Evolutionary conservation across 2,329 filamentous ascomycete genomes (phyloP).

Genomic region (Diaporthe batatas): DNA sequence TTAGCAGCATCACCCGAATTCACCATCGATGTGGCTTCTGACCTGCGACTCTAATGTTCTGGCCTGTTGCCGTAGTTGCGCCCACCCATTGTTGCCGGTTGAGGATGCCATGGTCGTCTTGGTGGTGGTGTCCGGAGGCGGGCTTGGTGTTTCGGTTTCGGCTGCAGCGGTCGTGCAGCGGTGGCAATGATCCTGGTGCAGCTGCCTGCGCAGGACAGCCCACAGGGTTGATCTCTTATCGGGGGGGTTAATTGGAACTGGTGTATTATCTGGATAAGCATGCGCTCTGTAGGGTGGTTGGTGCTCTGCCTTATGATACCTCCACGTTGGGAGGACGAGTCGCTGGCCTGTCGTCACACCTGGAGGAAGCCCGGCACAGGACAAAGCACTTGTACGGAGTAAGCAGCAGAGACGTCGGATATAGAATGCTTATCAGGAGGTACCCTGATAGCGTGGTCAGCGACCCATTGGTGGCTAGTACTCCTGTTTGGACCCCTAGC

Average conservation of each 20-base stretch:
- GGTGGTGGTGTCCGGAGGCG: not conserved
- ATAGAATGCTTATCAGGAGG: not conserved
- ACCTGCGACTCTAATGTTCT: constrained; percentile 92
- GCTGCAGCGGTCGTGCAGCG: constrained; percentile 1
- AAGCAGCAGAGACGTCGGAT: not conserved
- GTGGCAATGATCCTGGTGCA: not conserved
- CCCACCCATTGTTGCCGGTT: constrained; percentile 79
- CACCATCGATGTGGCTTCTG: constrained; percentile 45
- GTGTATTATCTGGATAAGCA: constrained; percentile 1
- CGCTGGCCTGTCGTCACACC: constrained; percentile 27
- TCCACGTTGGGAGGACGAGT: constrained; percentile 10
- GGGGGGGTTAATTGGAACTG: not conserved
- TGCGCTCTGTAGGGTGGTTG: constrained; percentile 20
- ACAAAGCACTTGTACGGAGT: not conserved
- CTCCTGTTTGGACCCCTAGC: constrained; percentile 5
- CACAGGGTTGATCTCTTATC: not conserved
- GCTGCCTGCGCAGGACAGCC: constrained; percentile 1
- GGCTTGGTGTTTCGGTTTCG: constrained; percentile 20
- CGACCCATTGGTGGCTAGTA: not conserved
- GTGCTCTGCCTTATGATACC: not conserved
- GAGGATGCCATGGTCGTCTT: constrained; percentile 63
- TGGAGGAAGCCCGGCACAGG: not conserved
- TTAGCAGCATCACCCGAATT: constrained; percentile 31
- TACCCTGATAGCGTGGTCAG: not conserved
- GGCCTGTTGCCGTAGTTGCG: constrained; percentile 93